Conservation (phyloP, 106 monocot genomes). For the Dendrobium huoshanense region DNA sequence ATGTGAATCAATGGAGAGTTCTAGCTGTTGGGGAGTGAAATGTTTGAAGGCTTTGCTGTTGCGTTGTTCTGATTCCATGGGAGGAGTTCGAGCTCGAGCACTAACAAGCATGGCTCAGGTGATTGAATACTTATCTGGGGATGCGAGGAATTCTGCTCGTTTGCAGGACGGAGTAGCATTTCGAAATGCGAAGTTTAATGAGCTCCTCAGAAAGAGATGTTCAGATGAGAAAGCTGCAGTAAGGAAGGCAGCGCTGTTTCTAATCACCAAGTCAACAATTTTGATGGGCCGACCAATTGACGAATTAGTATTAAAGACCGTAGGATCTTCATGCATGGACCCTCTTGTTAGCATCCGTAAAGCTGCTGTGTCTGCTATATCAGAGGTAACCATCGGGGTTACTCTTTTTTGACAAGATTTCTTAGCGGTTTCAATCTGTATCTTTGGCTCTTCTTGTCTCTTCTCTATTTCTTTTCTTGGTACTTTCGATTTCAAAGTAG, state of each 20-base stretch:
- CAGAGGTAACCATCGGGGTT: conserved; percentile 48
- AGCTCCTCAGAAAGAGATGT: conserved; percentile 62
- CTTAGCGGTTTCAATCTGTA: background rate
- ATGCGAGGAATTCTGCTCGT: conserved; percentile 18
- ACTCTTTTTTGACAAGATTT: background rate
- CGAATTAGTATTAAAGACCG: conserved; percentile 41
- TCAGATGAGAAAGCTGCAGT: conserved; percentile 90
- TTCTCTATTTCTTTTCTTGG: background rate
- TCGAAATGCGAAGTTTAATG: conserved; percentile 24
- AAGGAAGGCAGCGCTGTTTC: conserved; percentile 74
- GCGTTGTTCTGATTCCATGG: conserved; percentile 61
- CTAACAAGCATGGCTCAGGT: conserved; percentile 59
- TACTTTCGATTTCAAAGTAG: background rate
- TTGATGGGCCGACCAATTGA: conserved; percentile 58
- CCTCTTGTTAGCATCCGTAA: conserved; percentile 89
- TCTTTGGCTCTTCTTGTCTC: background rate
- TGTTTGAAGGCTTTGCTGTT: conserved; percentile 49
- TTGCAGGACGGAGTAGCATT: conserved; percentile 30
- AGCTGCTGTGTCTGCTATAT: conserved; percentile 73
- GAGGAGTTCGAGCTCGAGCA: conserved; percentile 70
- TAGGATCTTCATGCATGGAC: conserved; percentile 78
- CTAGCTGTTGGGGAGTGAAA: conserved; percentile 30
- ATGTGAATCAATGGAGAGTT: conserved; percentile 8
- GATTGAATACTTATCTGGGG: conserved; percentile 34
- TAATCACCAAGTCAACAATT: conserved; percentile 48